These are phyloP conservation scores for Samsoniella hepiali DNA, from an alignment of 2,329 filamentous ascomycete genomes.

Conservation along the genomic window DNA sequence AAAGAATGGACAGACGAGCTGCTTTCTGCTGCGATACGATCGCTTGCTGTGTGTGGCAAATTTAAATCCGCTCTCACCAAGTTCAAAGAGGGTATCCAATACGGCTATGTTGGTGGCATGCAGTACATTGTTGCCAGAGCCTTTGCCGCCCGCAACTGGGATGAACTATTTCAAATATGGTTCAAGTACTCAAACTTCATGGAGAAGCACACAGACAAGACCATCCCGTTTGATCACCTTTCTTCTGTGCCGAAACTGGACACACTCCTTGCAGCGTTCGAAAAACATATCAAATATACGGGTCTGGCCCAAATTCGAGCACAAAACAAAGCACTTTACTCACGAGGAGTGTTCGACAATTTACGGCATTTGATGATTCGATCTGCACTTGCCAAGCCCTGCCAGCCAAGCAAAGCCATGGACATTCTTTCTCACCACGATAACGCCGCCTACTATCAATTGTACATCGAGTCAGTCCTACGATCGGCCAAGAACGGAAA, in stretches of 20 bases:
- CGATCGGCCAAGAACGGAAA: constrained; percentile 28
- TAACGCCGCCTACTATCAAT: constrained; percentile 41
- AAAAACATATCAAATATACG: constrained; percentile 31
- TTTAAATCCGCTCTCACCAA: constrained; percentile 36
- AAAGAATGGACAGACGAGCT: constrained; percentile 39
- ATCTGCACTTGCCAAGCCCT: constrained; percentile 33
- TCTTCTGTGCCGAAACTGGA: constrained; percentile 29
- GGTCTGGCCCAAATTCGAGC: constrained; percentile 25
- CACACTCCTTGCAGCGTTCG: constrained; percentile 33
- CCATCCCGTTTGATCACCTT: constrained; percentile 24
- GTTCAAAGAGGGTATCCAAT: constrained; percentile 38
- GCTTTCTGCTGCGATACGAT: constrained; percentile 40
- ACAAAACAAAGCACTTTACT: constrained; percentile 24
- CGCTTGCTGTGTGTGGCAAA: constrained; percentile 41
- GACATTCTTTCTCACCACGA: constrained; percentile 40
- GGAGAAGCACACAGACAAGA: constrained; percentile 1
- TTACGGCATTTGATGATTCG: constrained; percentile 30
- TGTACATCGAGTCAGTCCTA: constrained; percentile 39
- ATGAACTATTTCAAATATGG: constrained; percentile 37
- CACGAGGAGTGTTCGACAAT: constrained; percentile 26
- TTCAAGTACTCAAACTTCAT: constrained; percentile 29
- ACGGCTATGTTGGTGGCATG: constrained; percentile 37
- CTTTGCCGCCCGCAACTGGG: constrained; percentile 38
- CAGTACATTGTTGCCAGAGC: constrained; percentile 43
- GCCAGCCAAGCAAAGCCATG: constrained; percentile 32